Evolutionary conservation across 2,329 filamentous ascomycete species (phyloP).

Genomic region (Cladosporium halotolerans): DNA sequence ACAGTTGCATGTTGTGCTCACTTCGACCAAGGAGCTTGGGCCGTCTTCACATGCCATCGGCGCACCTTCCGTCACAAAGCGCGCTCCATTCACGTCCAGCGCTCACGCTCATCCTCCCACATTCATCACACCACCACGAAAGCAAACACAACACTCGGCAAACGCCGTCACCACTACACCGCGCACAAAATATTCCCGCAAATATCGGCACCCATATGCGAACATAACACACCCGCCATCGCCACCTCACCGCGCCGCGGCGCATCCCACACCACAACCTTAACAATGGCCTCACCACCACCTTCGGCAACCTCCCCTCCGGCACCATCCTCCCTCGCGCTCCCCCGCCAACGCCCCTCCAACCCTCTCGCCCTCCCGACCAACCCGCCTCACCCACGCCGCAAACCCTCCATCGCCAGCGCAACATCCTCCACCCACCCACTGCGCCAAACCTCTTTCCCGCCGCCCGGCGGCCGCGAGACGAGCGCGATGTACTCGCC

Average conservation of each 20-base stretch:
- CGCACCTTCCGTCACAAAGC: neutral
- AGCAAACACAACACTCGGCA: too few species aligned
- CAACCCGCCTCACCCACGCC: constrained; percentile 52
- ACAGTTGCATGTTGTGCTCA: too few species aligned
- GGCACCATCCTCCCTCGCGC: constrained; percentile 17
- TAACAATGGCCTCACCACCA: constrained; percentile 10
- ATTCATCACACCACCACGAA: too few species aligned
- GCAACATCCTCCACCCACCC: constrained; percentile 57
- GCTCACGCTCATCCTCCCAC: too few species aligned
- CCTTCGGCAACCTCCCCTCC: constrained; percentile 20
- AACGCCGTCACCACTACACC: neutral
- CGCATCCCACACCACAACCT: neutral
- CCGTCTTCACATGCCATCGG: neutral
- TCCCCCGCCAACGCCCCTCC: constrained; percentile 55
- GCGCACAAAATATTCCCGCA: neutral
- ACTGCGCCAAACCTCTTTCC: constrained; percentile 75
- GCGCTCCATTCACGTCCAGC: too few species aligned
- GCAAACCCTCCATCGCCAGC: constrained; percentile 61
- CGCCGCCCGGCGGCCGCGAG: constrained; percentile 43
- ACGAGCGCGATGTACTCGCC: constrained; percentile 22
- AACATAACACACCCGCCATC: neutral
- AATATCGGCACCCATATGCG: neutral
- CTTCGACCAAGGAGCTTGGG: neutral
- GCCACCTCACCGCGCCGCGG: neutral
- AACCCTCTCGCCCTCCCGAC: constrained; percentile 48